Evolutionary conservation across 2,329 filamentous ascomycete genomes (phyloP).

Genomic region (Colletotrichum graminicola): DNA sequence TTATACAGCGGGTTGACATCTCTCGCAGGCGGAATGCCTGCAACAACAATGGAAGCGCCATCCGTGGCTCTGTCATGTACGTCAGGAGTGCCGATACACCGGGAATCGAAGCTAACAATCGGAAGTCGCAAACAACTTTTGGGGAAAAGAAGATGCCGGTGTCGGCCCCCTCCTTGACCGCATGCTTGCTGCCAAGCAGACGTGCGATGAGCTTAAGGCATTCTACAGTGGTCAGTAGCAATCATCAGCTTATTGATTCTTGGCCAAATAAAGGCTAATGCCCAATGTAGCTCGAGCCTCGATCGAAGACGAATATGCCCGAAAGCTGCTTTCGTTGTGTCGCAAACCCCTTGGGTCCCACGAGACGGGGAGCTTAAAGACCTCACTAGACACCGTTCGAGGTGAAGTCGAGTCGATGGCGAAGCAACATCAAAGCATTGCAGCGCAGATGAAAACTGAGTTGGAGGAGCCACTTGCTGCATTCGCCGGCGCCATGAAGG

Average conservation of each 20-base stretch:
- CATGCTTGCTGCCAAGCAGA: conserved; percentile 94
- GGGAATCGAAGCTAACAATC: conserved; percentile 2
- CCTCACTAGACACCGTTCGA: conserved; percentile 87
- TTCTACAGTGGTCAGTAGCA: conserved; percentile 82
- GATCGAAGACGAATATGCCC: conserved; percentile 96
- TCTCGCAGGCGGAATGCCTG: conserved; percentile 64
- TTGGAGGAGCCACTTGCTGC: conserved; percentile 92
- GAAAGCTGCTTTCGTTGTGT: conserved; percentile 86
- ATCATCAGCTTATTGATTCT: too few species aligned
- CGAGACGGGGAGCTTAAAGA: conserved; percentile 85
- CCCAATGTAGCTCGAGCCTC: conserved; percentile 78
- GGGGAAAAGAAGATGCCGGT: conserved; percentile 98
- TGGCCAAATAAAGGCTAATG: conserved; percentile 1
- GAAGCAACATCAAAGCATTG: conserved; percentile 91
- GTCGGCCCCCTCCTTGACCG: conserved; percentile 91
- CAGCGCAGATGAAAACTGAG: conserved; percentile 94
- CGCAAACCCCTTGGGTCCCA: conserved; percentile 90
- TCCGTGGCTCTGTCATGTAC: conserved; percentile 76
- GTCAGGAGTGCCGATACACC: conserved; percentile 46
- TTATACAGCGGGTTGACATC: background rate
- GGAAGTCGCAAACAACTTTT: conserved; percentile 98
- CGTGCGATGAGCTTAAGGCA: conserved; percentile 90
- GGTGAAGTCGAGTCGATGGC: conserved; percentile 93
- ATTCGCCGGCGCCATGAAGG: conserved; percentile 95
- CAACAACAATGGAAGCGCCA: conserved; percentile 70